Evolutionary conservation across 805 yeast species (phyloP).

Genomic region (Candida krabiensis): DNA sequence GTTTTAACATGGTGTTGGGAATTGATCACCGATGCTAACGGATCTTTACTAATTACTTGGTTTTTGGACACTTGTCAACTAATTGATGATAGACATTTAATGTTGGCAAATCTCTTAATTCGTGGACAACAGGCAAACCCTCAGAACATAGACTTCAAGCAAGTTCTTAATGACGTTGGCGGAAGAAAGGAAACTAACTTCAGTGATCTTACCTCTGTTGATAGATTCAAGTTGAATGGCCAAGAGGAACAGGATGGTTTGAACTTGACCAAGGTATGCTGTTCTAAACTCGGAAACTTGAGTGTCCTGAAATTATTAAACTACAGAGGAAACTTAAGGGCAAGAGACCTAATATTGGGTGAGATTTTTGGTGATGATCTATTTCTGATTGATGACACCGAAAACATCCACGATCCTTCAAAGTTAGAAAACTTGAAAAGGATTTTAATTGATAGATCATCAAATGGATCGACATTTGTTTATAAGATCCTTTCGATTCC

Average conservation of each 20-base stretch:
- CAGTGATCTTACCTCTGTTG: not conserved
- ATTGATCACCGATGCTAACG: constrained; percentile 80
- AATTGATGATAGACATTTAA: constrained; percentile 59
- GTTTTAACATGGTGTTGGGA: constrained; percentile 77
- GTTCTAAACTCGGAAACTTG: constrained; percentile 71
- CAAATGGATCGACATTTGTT: constrained; percentile 74
- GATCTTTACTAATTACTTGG: constrained; percentile 91
- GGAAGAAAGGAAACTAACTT: not conserved
- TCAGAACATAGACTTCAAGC: not conserved
- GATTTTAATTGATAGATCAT: constrained; percentile 59
- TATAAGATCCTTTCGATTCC: constrained; percentile 80
- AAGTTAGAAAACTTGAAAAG: constrained; percentile 34
- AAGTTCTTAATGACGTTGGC: not conserved
- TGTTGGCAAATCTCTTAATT: constrained; percentile 40
- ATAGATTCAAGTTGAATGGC: constrained; percentile 1
- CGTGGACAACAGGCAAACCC: constrained; percentile 16
- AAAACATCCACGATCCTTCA: constrained; percentile 22
- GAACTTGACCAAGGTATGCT: constrained; percentile 26
- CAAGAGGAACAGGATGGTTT: constrained; percentile 4
- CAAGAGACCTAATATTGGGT: constrained; percentile 60
- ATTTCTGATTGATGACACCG: constrained; percentile 19
- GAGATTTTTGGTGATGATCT: constrained; percentile 58
- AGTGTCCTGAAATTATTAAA: constrained; percentile 78
- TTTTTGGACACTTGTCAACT: constrained; percentile 77
- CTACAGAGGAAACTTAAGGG: constrained; percentile 61